Conservation (phyloP, 208 protist species). For the Porcisia hertigi region DNA sequence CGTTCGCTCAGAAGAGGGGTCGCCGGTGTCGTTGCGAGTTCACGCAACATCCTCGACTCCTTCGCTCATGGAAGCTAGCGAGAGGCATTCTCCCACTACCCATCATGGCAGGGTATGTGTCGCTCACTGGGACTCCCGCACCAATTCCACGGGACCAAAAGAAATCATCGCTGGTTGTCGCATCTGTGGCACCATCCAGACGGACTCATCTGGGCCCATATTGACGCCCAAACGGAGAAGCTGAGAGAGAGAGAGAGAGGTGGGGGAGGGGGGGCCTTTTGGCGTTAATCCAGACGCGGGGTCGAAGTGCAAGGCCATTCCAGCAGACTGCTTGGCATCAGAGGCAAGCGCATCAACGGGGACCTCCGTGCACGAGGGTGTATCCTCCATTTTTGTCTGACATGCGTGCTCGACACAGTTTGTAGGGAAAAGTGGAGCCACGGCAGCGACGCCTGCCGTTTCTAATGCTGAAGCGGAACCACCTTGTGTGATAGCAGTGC, state of each 20-base stretch:
- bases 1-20: not conserved
- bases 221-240: not conserved
- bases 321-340: not conserved
- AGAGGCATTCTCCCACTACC: not conserved
- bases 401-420: constrained; percentile 46
- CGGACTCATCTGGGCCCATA: not conserved
- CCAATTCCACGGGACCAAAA: not conserved
- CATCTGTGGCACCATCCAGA: not conserved
- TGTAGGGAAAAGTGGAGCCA: constrained; percentile 15
- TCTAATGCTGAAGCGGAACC: not conserved
- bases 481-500: not conserved
- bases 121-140: not conserved
- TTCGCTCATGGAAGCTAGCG: not conserved
- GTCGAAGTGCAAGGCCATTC: not conserved
- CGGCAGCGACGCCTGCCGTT: not conserved
- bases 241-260: not conserved
- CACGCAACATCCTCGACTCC: not conserved
- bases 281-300: not conserved
- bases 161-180: not conserved
- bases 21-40: not conserved
- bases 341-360: constrained; percentile 17
- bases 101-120: not conserved
- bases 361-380: constrained; percentile 41
- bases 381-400: constrained; percentile 45
- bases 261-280: no score